phyloP scores from a whole-genome alignment of 148 eudicot genomes.

The Arctostaphylos glauca region DNA sequence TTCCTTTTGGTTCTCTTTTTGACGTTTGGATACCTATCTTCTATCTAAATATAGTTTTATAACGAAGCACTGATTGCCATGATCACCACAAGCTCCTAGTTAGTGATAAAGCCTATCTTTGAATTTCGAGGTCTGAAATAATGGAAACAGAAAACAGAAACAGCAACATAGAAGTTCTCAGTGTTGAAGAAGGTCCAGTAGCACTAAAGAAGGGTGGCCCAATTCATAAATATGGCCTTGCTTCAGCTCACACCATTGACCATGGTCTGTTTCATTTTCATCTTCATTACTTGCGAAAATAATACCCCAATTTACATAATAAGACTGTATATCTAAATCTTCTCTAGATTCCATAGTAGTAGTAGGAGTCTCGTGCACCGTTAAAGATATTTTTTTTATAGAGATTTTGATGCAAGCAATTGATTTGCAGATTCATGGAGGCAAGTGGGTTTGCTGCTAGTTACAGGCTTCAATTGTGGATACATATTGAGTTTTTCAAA shows the following conservation, averaged over 20 bases:
- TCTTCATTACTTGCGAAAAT: background rate
- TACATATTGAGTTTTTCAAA: conserved; percentile 60
- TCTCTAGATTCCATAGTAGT: too few relatives aligned
- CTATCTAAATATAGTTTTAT: too few relatives aligned
- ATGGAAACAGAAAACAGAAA: conserved; percentile 30
- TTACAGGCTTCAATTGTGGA: conserved; percentile 51
- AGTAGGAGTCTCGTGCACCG: too few relatives aligned
- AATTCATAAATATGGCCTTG: conserved; percentile 16
- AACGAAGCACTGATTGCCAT: too few relatives aligned
- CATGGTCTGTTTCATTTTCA: conserved; percentile 29
- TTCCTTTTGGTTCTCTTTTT: too few relatives aligned
- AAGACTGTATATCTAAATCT: too few relatives aligned
- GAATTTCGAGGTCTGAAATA: background rate
- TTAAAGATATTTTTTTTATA: too few relatives aligned
- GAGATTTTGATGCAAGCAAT: background rate
- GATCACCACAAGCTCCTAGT: background rate
- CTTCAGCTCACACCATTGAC: conserved; percentile 45
- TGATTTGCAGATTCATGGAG: conserved; percentile 53
- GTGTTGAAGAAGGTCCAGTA: conserved; percentile 19
- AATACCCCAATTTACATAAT: too few relatives aligned
- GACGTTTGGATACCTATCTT: too few relatives aligned
- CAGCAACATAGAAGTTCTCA: conserved; percentile 19
- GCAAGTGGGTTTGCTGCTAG: conserved; percentile 58
- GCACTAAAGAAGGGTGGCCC: background rate
- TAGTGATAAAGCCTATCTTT: background rate